phyloP scores from a whole-genome alignment of 768 basidiomycete species.

The Agaricus blazei region DNA sequence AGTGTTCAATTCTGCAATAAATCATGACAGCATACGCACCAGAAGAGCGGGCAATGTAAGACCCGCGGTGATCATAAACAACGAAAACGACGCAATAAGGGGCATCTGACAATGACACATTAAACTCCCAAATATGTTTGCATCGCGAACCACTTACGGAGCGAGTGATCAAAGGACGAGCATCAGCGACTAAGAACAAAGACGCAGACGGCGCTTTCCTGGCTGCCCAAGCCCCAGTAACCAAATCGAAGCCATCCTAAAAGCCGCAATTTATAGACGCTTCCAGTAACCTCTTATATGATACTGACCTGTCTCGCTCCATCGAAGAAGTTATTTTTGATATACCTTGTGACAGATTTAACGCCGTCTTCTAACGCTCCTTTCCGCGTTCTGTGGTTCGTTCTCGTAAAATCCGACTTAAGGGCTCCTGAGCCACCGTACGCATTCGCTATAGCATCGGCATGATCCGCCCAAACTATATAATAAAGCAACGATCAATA shows the following conservation, averaged over 20 bases:
- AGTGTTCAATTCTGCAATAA: too few species aligned
- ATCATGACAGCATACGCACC: constrained; percentile 41
- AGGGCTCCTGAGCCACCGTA: constrained; percentile 95
- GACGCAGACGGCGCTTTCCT: constrained; percentile 66
- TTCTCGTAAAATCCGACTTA: constrained; percentile 95
- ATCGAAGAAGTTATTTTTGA: constrained; percentile 97
- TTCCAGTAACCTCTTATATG: background rate
- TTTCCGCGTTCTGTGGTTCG: constrained; percentile 79
- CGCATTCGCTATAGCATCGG: constrained; percentile 81
- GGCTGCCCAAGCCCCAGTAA: constrained; percentile 91
- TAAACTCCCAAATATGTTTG: background rate
- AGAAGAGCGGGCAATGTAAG: constrained; percentile 83
- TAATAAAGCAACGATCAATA: constrained; percentile 1
- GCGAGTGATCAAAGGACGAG: constrained; percentile 76
- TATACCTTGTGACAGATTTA: constrained; percentile 80
- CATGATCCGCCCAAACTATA: constrained; percentile 99
- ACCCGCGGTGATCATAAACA: constrained; percentile 87
- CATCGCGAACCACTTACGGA: constrained; percentile 49
- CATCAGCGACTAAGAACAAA: constrained; percentile 69
- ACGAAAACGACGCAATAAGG: constrained; percentile 69
- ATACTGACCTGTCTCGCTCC: constrained; percentile 74
- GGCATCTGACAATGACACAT: constrained; percentile 57
- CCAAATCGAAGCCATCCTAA: constrained; percentile 92
- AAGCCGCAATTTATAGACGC: background rate
- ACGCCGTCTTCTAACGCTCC: constrained; percentile 81